Conservation (phyloP, 2,329 filamentous ascomycete genomes). For the Pestalotiopsis fici region DNA sequence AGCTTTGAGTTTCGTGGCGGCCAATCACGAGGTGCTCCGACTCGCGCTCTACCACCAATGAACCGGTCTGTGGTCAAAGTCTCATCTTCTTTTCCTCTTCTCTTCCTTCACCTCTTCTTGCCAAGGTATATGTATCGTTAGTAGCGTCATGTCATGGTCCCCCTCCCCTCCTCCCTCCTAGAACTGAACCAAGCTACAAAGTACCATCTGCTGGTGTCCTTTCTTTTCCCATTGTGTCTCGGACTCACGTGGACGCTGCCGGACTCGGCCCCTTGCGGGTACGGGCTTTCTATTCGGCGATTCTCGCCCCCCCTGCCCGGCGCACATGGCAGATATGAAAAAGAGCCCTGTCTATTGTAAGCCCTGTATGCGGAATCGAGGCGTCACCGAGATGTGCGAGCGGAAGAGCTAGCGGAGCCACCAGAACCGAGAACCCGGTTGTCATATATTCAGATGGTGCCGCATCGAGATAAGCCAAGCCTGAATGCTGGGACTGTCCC, state of each 20-base stretch:
- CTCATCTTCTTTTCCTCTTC: background rate
- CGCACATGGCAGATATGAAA: background rate
- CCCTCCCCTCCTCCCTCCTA: background rate
- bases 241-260: slow-evolving; percentile 9
- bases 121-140: background rate
- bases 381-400: slow-evolving; percentile 6
- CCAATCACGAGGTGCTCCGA: slow-evolving; percentile 8
- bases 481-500: slow-evolving; percentile 5
- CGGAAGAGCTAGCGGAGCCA: background rate
- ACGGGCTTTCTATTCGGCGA: slow-evolving; percentile 8
- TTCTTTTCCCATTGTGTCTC: slow-evolving; percentile 4
- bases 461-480: slow-evolving; percentile 24
- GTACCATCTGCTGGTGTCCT: background rate
- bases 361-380: background rate
- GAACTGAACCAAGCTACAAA: background rate
- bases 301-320: background rate
- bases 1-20: slow-evolving; percentile 7
- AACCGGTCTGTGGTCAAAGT: background rate
- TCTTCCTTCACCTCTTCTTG: background rate
- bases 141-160: background rate
- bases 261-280: slow-evolving; percentile 9
- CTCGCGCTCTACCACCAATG: background rate
- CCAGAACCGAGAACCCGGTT: slow-evolving; percentile 10
- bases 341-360: background rate
- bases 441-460: slow-evolving; percentile 14